Conservation (phyloP, 164 flowering plant species). For the Taxillus chinensis region DNA sequence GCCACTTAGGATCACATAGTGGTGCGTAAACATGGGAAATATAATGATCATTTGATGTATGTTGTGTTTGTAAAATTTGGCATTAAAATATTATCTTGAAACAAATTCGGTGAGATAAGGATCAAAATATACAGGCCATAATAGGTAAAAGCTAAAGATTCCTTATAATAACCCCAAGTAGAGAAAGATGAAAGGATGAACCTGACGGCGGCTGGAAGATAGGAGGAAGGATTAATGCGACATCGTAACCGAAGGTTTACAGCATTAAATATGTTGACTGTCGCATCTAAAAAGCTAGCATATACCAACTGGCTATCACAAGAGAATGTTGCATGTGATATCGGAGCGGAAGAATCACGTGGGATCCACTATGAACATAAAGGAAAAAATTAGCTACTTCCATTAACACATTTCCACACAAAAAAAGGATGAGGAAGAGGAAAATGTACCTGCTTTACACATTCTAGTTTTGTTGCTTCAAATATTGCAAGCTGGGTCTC, state of each 20-base stretch:
- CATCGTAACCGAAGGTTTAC: constrained; percentile 64
- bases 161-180: too few species aligned
- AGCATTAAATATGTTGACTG: constrained; percentile 66
- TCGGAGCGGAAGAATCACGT: constrained; percentile 65
- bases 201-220: constrained; percentile 80
- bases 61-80: too few species aligned
- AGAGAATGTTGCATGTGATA: constrained; percentile 87
- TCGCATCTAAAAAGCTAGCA: constrained; percentile 80
- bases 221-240: constrained; percentile 70
- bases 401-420: too few species aligned
- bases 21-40: too few species aligned
- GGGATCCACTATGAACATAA: constrained; percentile 48
- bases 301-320: constrained; percentile 88
- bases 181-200: constrained; percentile 8
- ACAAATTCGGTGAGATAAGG: too few species aligned
- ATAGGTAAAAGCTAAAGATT: too few species aligned
- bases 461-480: constrained; percentile 76
- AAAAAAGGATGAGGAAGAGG: neutral
- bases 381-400: neutral
- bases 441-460: constrained; percentile 66
- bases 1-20: too few species aligned
- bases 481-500: constrained; percentile 92
- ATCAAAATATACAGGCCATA: too few species aligned
- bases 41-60: too few species aligned
- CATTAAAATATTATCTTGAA: too few species aligned